These are phyloP conservation scores for Cladosporium sp. DNA, from an alignment of 2,329 filamentous ascomycete species.

Conservation along the genomic window DNA sequence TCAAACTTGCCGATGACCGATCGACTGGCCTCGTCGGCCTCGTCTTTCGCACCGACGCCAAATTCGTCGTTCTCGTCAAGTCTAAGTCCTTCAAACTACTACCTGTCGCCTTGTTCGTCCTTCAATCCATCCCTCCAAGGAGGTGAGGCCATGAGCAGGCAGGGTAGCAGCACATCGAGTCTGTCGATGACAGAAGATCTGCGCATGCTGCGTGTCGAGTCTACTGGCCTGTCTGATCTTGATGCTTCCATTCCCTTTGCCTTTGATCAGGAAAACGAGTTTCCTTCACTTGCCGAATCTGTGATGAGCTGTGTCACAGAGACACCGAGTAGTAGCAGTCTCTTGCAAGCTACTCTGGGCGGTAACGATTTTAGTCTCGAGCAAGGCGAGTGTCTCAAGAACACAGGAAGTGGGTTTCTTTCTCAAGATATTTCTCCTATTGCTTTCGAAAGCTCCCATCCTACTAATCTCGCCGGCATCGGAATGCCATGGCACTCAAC, in stretches of 20 bases:
- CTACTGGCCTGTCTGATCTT: slow-evolving; percentile 14
- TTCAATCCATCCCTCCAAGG: background rate
- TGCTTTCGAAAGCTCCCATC: slow-evolving; percentile 10
- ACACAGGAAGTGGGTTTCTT: slow-evolving; percentile 23
- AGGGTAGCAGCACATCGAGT: slow-evolving; percentile 38
- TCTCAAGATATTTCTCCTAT: slow-evolving; percentile 20
- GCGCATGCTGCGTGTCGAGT: slow-evolving; percentile 41
- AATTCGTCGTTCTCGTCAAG: background rate
- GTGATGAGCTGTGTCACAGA: slow-evolving; percentile 20
- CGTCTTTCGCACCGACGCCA: background rate
- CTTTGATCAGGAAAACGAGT: slow-evolving; percentile 19
- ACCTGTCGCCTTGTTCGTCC: slow-evolving; percentile 2
- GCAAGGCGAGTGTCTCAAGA: slow-evolving; percentile 18
- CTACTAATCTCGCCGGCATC: slow-evolving; percentile 10
- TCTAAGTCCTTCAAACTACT: background rate
- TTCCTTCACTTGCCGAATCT: slow-evolving; percentile 22
- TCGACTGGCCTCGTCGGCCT: slow-evolving; percentile 17
- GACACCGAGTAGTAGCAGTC: slow-evolving; percentile 19
- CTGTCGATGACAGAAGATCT: slow-evolving; percentile 35
- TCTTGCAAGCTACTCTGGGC: slow-evolving; percentile 18
- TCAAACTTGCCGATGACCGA: slow-evolving; percentile 14
- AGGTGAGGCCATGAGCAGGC: slow-evolving; percentile 38
- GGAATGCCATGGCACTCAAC: slow-evolving; percentile 13
- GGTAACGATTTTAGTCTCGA: slow-evolving; percentile 19
- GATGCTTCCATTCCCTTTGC: slow-evolving; percentile 26